These are phyloP conservation scores for Nyssa sinensis DNA, from an alignment of 148 eudicot species.

Conservation along the genomic window DNA sequence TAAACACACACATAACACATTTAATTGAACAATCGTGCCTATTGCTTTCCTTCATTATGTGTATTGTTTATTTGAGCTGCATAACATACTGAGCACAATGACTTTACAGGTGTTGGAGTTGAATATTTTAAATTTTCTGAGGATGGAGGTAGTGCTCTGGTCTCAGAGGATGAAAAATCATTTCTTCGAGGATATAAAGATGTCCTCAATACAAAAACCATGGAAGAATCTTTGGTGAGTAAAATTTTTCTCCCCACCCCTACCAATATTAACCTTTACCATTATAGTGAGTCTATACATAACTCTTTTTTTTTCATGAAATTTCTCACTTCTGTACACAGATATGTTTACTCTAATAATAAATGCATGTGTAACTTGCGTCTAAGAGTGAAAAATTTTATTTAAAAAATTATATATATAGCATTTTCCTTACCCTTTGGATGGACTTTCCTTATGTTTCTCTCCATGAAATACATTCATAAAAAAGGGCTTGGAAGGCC, in stretches of 20 bases:
- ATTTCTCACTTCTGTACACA: too few species aligned
- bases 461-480: too few species aligned
- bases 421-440: not conserved
- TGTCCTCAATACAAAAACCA: constrained; percentile 36
- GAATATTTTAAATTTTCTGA: constrained; percentile 19
- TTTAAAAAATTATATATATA: too few species aligned
- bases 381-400: too few species aligned
- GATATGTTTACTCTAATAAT: too few species aligned
- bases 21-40: not conserved
- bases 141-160: constrained; percentile 1
- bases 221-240: constrained; percentile 47
- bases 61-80: not conserved
- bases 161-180: constrained; percentile 20
- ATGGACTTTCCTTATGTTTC: not conserved
- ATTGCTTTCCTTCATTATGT: not conserved
- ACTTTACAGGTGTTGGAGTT: constrained; percentile 38
- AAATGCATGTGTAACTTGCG: too few species aligned
- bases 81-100: not conserved
- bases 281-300: too few species aligned
- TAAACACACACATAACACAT: not conserved
- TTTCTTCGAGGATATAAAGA: constrained; percentile 33
- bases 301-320: too few species aligned
- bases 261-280: not conserved
- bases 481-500: too few species aligned
- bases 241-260: not conserved